Conservation (phyloP, 441 rosid species). For the Kokia cookei region DNA sequence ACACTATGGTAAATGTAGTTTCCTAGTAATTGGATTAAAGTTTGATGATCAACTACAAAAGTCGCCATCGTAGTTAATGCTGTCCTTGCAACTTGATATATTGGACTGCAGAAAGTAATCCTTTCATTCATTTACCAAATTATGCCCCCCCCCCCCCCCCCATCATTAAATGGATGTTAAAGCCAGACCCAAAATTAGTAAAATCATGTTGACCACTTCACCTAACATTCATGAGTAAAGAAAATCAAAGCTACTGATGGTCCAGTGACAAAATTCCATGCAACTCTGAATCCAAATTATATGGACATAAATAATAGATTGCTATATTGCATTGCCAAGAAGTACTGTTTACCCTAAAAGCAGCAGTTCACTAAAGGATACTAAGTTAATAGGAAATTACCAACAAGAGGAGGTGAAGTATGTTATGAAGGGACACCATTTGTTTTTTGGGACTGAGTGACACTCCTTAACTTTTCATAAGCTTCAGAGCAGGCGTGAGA, state of each 20-base stretch:
- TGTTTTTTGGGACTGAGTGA: constrained; percentile 32
- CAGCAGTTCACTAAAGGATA: neutral
- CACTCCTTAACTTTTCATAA: constrained; percentile 49
- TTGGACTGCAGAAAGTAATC: neutral
- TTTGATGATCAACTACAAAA: neutral
- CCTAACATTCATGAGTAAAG: neutral
- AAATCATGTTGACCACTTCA: neutral
- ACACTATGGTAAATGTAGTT: neutral
- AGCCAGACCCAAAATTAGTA: neutral
- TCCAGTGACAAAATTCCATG: too few species aligned
- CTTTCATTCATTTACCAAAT: neutral
- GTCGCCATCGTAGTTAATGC: neutral
- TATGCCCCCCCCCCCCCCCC: neutral
- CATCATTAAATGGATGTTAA: neutral
- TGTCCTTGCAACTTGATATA: neutral
- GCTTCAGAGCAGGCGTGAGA: constrained; percentile 61
- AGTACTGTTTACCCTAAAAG: neutral
- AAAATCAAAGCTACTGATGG: neutral
- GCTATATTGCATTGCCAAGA: neutral
- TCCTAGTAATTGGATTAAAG: neutral
- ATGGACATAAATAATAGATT: neutral
- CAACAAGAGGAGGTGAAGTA: neutral
- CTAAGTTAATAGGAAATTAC: neutral
- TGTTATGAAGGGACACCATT: constrained; percentile 6
- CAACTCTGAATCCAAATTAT: neutral